Conservation (phyloP, 2,329 filamentous ascomycete genomes). For the Paraphaeosphaeria minitans region DNA sequence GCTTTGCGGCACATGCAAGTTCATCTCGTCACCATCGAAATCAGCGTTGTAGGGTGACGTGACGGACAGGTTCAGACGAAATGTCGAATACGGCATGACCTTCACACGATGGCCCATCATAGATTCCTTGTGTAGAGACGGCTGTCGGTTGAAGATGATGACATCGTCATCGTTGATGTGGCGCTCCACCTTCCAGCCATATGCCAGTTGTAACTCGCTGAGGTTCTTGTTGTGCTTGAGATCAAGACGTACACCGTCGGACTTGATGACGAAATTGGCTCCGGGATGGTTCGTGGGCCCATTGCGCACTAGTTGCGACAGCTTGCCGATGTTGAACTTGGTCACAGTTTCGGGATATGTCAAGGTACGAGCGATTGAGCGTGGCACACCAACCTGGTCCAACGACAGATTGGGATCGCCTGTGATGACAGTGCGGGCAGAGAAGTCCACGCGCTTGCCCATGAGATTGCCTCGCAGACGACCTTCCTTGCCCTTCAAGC, state of each 20-base stretch:
- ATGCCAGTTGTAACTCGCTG: constrained; percentile 83
- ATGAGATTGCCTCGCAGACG: constrained; percentile 98
- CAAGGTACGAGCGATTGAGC: constrained; percentile 87
- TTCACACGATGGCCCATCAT: constrained; percentile 99
- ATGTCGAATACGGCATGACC: constrained; percentile 99
- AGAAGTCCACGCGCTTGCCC: constrained; percentile 96
- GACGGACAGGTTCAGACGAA: constrained; percentile 95
- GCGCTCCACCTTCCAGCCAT: constrained; percentile 98
- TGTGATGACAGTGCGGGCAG: constrained; percentile 98
- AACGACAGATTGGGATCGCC: constrained; percentile 96
- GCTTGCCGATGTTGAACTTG: constrained; percentile 93
- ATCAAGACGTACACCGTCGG: constrained; percentile 93
- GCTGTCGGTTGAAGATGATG: constrained; percentile 99
- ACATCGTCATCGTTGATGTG: constrained; percentile 96
- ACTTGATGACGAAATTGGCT: constrained; percentile 93
- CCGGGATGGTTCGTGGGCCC: constrained; percentile 95
- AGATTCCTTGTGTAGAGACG: constrained; percentile 98
- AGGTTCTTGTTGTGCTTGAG: constrained; percentile 89
- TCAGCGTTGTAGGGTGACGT: constrained; percentile 99
- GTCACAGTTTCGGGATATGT: constrained; percentile 98
- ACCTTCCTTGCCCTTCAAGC: constrained; percentile 98
- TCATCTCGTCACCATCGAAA: constrained; percentile 99
- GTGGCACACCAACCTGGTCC: constrained; percentile 95
- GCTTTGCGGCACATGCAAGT: constrained; percentile 97
- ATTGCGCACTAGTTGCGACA: constrained; percentile 88